phyloP scores from a whole-genome alignment of 331 rosid species.

The Stylosanthes scabra region DNA sequence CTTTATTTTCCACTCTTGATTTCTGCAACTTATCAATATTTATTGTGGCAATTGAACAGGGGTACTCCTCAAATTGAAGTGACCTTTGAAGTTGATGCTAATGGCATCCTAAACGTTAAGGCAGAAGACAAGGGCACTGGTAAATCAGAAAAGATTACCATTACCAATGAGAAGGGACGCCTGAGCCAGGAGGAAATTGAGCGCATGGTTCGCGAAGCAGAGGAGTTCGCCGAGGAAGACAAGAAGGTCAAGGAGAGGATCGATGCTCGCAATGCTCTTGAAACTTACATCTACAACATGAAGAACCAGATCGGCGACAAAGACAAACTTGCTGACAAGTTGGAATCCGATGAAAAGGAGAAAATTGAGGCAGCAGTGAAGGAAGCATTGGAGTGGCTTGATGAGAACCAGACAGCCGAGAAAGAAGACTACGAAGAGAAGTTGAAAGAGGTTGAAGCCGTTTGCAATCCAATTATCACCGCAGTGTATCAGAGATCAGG shows the following conservation, averaged over 20 bases:
- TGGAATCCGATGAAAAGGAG: too few species aligned
- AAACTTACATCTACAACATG: conserved; percentile 91
- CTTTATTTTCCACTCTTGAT: background rate
- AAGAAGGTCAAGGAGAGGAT: conserved; percentile 92
- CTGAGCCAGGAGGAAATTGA: conserved; percentile 94
- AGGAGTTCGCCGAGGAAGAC: conserved; percentile 94
- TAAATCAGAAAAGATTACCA: conserved; percentile 91
- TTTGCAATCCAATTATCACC: too few species aligned
- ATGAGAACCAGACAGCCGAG: too few species aligned
- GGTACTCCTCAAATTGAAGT: conserved; percentile 98
- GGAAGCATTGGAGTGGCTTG: too few species aligned
- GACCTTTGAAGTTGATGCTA: conserved; percentile 95
- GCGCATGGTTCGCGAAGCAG: conserved; percentile 92
- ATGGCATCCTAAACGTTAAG: conserved; percentile 85
- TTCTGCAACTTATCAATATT: conserved; percentile 19
- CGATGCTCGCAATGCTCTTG: conserved; percentile 82
- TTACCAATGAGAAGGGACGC: conserved; percentile 93
- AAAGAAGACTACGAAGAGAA: too few species aligned
- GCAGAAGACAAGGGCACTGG: conserved; percentile 99
- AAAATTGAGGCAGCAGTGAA: too few species aligned
- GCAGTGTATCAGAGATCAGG: too few species aligned
- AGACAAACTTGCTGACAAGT: too few species aligned
- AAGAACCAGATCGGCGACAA: conserved; percentile 64
- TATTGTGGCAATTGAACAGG: conserved; percentile 50
- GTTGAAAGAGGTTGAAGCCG: too few species aligned